Evolutionary conservation across 169 alveolate genomes (phyloP).

Genomic region (Eimeria maxima): DNA sequence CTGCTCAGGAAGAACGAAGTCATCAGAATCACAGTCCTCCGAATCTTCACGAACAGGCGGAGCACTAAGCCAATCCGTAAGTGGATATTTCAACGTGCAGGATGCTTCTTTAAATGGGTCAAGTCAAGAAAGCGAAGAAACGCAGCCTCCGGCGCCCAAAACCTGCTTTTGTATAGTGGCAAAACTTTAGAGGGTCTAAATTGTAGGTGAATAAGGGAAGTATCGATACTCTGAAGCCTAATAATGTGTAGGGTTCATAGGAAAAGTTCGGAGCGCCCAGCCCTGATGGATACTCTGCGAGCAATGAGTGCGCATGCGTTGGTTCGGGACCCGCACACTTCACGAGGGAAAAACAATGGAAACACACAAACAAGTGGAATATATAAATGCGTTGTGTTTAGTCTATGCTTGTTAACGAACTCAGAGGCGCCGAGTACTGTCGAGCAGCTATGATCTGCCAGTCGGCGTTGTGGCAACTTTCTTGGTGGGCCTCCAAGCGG

Average conservation of each 20-base stretch:
- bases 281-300: background rate
- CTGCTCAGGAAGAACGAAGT: background rate
- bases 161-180: background rate
- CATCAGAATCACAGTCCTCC: background rate
- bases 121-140: background rate
- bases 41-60: background rate
- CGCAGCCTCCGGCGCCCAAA: background rate
- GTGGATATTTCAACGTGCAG: background rate
- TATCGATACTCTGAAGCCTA: background rate
- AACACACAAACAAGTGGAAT: background rate
- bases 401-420: background rate
- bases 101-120: background rate
- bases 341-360: background rate
- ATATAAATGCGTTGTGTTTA: background rate
- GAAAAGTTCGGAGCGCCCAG: background rate
- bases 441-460: background rate
- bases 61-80: background rate
- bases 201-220: no score
- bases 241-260: background rate
- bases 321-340: background rate
- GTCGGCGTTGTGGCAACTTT: background rate
- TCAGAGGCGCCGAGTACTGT: background rate
- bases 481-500: conserved; percentile 27
- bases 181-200: background rate
- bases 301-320: conserved; percentile 11